Base-by-base conservation (phyloP, 495 filamentous ascomycete genomes). In the Penicillium parvum region DNA sequence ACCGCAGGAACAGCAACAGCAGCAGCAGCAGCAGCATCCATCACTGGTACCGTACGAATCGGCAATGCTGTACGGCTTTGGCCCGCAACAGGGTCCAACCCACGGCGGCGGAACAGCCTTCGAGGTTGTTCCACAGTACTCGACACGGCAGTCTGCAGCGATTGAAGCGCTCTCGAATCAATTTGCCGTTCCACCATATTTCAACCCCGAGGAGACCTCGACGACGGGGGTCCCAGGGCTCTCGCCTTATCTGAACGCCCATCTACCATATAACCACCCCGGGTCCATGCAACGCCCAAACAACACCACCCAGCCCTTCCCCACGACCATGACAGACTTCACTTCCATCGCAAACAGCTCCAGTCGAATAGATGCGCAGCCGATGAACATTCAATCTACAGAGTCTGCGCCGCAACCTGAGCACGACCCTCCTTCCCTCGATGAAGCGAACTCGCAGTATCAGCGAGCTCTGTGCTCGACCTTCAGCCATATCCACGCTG, bases 31-130 rank as follows among this genome's bases (percentile, higher is more conserved):
- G 59, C 60, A 45, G 18, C n/a, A 28, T 34, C 32, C 12, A 2
- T 18, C 12, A 23, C 78, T 77, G 44, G 56, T 71, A 21, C 68
- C 73, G 30, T 85, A 85, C 50, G 72, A 74, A 33, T 69, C 81
- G 43, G 76, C 78, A 37, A 78, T 92, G 64, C 81, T 92, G 69
- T 95, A 95, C 71, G 83, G 81, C 68, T 81, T 90, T 43, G 72
- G 76, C 63, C 83, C n/a, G n/a, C n/a, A 85, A 67, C 75, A 82
- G 53, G 72, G 73, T 53, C 68, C 83, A 53, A 70, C 80, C 62
- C 79, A 73, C 57, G 72, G 75, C n/a, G n/a, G n/a, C n/a, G n/a
- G n/a, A n/a, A n/a, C n/a, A 45, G 77, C 83, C 48, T 95, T 95
- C 70, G 85, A 89, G 64, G 71, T 82, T 50, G 79, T 82, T 65